Base-by-base conservation (phyloP, 1,284 basidiomycete species). In the Melampsora abietis-canadensis region DNA sequence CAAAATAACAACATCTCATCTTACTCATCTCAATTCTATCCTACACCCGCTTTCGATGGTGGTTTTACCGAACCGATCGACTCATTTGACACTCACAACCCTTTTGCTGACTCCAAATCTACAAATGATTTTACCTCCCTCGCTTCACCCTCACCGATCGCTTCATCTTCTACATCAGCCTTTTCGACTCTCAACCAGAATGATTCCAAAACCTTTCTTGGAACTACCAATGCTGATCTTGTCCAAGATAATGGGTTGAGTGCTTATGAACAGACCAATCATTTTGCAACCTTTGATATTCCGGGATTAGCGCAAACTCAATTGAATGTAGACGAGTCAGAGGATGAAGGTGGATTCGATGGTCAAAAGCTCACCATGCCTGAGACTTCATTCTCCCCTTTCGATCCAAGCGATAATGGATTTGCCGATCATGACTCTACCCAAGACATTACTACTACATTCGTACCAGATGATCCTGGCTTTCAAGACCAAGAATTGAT, bases 71-170 rank as follows among this genome's bases (percentile, higher is more conserved):
- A 54, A n/a, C 24, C 51, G 24, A 54, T 21, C 24, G 51, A 54
- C 51, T n/a, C 51, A 54, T 54, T 54, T 27, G 51, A 54, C 51
- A 54, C 51, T 54, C 51, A 54, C 14, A 54, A 54, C 51, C 51
- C 51, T 54, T 54, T 54, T 27, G 51, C 51, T n/a, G 51, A 54
- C 24, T 54, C 7, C 51, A 54, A 54, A 27, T 27, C 51, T 12
- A 54, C 51, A 6, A 54, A 7, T 21, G 51, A 54, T 21, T 54
- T 54, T 54, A n/a, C 19, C 1, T 40, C 37, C 10, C 51, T 27
- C n/a, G 6, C 17, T 10, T 15, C 51, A 27, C 51, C 24, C 24
- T 54, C 51, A 7, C 51, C 51, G 14, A 27, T 27, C 6, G 51
- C 51, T 54, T 54, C 51, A 21, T 54, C 51, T 27, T 54, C 51